A percentile compares a stretch with the other conserved stretches of the same genome.
Evolutionary conservation across 306 rosid species (phyloP).

Genomic region (Acmispon strigosus): DNA sequence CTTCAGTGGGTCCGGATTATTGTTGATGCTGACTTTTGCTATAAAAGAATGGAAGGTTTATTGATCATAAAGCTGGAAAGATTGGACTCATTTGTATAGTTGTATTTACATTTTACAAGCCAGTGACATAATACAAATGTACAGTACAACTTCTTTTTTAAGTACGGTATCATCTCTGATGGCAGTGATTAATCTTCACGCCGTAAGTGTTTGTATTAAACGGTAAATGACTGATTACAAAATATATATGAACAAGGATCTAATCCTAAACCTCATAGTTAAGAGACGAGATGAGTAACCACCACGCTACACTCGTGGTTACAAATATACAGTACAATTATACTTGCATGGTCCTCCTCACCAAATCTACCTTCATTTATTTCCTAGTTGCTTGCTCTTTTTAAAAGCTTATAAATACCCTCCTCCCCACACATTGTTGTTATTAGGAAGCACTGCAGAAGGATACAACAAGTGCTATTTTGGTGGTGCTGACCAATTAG

Average conservation of each 20-base stretch:
- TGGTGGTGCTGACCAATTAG: neutral
- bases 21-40: slow-evolving; percentile 25
- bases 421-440: slow-evolving; percentile 12
- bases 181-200: no score
- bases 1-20: slow-evolving; percentile 26
- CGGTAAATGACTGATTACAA: no score
- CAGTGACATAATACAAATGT: slow-evolving; percentile 14
- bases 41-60: neutral
- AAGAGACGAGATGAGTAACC: no score
- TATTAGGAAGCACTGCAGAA: slow-evolving; percentile 28
- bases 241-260: no score
- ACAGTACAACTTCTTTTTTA: no score
- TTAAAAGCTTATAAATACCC: slow-evolving; percentile 33
- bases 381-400: neutral
- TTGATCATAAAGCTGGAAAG: slow-evolving; percentile 28
- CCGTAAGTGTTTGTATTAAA: no score
- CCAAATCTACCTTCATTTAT: slow-evolving; percentile 28
- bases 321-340: neutral
- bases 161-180: no score
- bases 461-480: slow-evolving; percentile 4
- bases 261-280: no score
- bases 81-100: slow-evolving; percentile 16
- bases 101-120: slow-evolving; percentile 12
- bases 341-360: slow-evolving; percentile 19
- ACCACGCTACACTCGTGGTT: no score